phyloP scores from a whole-genome alignment of 352 stramenopile genomes.

The Phytophthora agathidicida region DNA sequence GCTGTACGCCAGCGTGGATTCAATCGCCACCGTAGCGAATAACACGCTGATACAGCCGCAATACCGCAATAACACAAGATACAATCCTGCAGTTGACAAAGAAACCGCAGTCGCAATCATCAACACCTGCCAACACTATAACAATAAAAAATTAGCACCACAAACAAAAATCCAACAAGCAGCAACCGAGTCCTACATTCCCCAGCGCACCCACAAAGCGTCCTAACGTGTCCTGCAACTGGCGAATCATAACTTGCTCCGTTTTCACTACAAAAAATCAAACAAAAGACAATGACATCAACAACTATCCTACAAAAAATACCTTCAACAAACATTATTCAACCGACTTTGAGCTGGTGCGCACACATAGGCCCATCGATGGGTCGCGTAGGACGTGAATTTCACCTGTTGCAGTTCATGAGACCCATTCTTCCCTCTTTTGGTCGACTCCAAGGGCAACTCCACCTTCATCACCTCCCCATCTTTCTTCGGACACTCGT shows the following conservation, averaged over 20 bases:
- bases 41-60: slow-evolving; percentile 77
- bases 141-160: not conserved
- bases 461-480: slow-evolving; percentile 55
- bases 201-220: slow-evolving; percentile 80
- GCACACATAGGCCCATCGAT: slow-evolving; percentile 73
- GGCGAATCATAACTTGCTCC: slow-evolving; percentile 61
- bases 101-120: slow-evolving; percentile 68
- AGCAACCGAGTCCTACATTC: slow-evolving; percentile 42
- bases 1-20: slow-evolving; percentile 65
- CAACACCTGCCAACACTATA: slow-evolving; percentile 72
- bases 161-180: not conserved
- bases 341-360: slow-evolving; percentile 58
- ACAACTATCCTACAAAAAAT: too few species aligned
- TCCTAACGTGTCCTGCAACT: slow-evolving; percentile 75
- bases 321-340: not conserved
- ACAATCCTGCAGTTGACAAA: slow-evolving; percentile 58
- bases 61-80: slow-evolving; percentile 73
- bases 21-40: slow-evolving; percentile 66
- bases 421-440: slow-evolving; percentile 38
- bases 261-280: slow-evolving; percentile 43
- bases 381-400: slow-evolving; percentile 74
- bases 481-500: slow-evolving; percentile 45
- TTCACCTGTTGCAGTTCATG: slow-evolving; percentile 42
- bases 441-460: slow-evolving; percentile 50
- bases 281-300: not conserved